Evolutionary conservation across 1,284 basidiomycete species (phyloP), one percentile per base, ranked within the genome.

Genomic region (Fomitopsis betulina): DNA sequence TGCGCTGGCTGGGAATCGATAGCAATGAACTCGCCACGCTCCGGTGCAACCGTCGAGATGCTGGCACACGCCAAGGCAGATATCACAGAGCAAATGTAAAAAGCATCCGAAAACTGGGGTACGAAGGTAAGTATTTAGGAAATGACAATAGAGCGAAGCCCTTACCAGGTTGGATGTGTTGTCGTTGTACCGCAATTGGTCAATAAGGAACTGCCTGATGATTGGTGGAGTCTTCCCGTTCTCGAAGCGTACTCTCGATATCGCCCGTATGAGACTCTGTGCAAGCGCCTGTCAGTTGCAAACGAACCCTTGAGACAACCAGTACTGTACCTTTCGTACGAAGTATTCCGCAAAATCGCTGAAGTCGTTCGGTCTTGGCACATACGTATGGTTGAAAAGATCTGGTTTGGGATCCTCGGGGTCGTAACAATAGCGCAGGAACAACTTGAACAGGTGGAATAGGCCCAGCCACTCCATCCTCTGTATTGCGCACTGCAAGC

Each of bases 401-500:
- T 95, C 93, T 65, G 89, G 85, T 57, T 85, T 86, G 19, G 80
- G 76, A 59, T 89, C 85, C 68, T 90, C 86, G 1, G 92, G 89
- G 15, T 94, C 90, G 68, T 96, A 93, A 70, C 96, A 98, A 72
- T 91, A 95, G 49, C 90, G 84, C n/a, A 93, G 80, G 75, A 97
- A 98, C 32, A 99, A 83, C 76, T 98, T 98, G 78, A 98, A 90
- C 30, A 99, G 82, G 69, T 97, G 94, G 75, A 98, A 99, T 15
- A 98, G 80, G 4, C 97, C 97, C 56, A 99, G 78, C 70, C 91
- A 93, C 59, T 94, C 89, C 35, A 94, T 77, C 59, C 81, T 79
- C 58, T 84, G 86, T 57, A 89, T 83, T n/a, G 91, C 93, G 69
- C 92, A 95, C 87, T 94, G 72, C 21, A 49, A 49, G 30, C 49